Evolutionary conservation across 2,329 filamentous ascomycete species (phyloP), one percentile per base, ranked within the genome.

Genomic region (Drechslerella dactyloides): DNA sequence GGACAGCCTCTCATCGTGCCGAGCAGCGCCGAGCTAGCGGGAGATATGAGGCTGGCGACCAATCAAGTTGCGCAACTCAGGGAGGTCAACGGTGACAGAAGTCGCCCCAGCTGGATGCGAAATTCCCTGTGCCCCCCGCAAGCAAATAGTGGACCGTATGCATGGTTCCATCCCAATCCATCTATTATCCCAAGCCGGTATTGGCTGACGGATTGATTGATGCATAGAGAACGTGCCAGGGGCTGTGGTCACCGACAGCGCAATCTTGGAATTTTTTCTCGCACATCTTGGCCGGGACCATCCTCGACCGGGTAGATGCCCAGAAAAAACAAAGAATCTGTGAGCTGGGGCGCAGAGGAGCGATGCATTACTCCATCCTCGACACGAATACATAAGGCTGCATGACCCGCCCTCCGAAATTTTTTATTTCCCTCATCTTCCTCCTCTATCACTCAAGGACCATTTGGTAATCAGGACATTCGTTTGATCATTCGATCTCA

Each of bases 401-500:
- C 19, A 21, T 54, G 19, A 42, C 51, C 60, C 59, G 59, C 54
- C 58, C 68, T 65, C 57, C 21, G 15, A 33, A 33, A n/a, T 8
- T 30, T 2, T 15, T 21, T 2, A 27, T 40, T 23, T 37, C n/a
- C 21, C 27, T n/a, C 50, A 54, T 50, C 58, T 50, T 61, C 66
- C 24, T 59, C 53, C 52, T 48, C 52, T 40, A 68, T 68, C 56
- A 35, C n/a, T 30, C 37, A 54, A n/a, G 30, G 40, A 66, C 58
- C 44, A n/a, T 42, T 35, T 27, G 21, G 51, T 46, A 64, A 30
- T 53, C 51, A 61, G 68, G 55, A 72, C 68, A 72, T 44, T 72
- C 68, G 68, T 61, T 72, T 72, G 68, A 72, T 72, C 68, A 17
- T 35, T 65, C 68, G 68, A 72, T 65, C 53, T 42, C 53, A 72